Evolutionary conservation across 805 yeast species (phyloP), one percentile per base, ranked within the genome.

Genomic region (Metschnikowia arizonensis): DNA sequence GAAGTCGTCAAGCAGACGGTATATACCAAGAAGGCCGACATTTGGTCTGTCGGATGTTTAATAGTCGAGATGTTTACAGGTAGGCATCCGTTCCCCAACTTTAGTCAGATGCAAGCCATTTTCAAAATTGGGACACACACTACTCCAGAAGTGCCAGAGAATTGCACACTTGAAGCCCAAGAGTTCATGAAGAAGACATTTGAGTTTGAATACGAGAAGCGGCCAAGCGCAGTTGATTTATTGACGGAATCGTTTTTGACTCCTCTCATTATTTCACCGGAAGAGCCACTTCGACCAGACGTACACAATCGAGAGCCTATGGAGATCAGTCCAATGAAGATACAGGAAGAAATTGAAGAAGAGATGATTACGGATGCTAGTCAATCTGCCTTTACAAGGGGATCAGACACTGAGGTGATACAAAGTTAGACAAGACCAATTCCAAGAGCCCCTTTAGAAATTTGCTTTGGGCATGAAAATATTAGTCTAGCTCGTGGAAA

Each of bases 1-100:
- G 99, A 93, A 62, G 98, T 93, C 7, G 98, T 93, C 14, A 88
- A 89, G 57, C 97, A 90, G 59, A 83, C 87, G 1, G 87, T 89
- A 0, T 87, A 91, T 43, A 91, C 98, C 1, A 82, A 85, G 31
- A 88, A 88, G 63, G 96, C 96, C 0, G 99, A 93, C 62, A 88
- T 93, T 21, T 93, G 99, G 99, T 88, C 97, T 0, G 84, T 95
- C 8, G 99, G 98, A 0, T 93, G 98, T 63, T 75, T 93, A 21
- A 78, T 91, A 11, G 83, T 93, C 28, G 99, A 93, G 64, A 89
- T 93, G 96, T 83, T 88, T 57, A 89, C 99, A 0, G 98, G 97
- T 2, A 81, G 82, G 46, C 99, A 93, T 63, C 99, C 99, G 23
- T 93, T 85, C 69, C 98, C 99, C 2, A 85, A 86, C 48, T 86